phyloP scores from a whole-genome alignment of 2,329 filamentous ascomycete genomes.

The Pseudopithomyces chartarum region DNA sequence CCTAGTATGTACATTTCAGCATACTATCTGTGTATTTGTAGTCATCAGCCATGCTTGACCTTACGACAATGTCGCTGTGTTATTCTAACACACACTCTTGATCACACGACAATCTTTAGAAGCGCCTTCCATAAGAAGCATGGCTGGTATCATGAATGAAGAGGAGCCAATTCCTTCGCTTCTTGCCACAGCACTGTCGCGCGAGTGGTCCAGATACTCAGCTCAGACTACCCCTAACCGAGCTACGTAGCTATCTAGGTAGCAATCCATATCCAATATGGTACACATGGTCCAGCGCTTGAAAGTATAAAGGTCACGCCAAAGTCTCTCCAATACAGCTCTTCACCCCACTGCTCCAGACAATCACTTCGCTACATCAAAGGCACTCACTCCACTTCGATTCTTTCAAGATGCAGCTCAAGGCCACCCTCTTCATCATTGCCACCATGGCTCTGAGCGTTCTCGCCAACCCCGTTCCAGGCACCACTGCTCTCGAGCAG shows the following conservation, averaged over 20 bases:
- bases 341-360: background rate
- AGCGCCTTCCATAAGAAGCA: background rate
- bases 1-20: too few species aligned
- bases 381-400: background rate
- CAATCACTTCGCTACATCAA: background rate
- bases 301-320: background rate
- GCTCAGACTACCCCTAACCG: background rate
- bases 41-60: too few species aligned
- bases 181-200: background rate
- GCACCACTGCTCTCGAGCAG: background rate
- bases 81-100: background rate
- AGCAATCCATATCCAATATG: background rate
- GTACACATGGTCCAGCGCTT: background rate
- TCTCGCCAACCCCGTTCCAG: slow-evolving; percentile 3
- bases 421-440: background rate
- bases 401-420: slow-evolving; percentile 6
- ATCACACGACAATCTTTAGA: background rate
- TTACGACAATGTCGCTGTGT: background rate
- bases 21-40: too few species aligned
- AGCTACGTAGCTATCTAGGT: background rate
- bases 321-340: background rate
- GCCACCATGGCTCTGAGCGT: slow-evolving; percentile 4
- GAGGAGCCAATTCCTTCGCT: background rate
- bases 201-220: background rate
- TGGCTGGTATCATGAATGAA: background rate